Conservation (phyloP, 2,329 filamentous ascomycete genomes). For the Colletotrichum endophyticum region DNA sequence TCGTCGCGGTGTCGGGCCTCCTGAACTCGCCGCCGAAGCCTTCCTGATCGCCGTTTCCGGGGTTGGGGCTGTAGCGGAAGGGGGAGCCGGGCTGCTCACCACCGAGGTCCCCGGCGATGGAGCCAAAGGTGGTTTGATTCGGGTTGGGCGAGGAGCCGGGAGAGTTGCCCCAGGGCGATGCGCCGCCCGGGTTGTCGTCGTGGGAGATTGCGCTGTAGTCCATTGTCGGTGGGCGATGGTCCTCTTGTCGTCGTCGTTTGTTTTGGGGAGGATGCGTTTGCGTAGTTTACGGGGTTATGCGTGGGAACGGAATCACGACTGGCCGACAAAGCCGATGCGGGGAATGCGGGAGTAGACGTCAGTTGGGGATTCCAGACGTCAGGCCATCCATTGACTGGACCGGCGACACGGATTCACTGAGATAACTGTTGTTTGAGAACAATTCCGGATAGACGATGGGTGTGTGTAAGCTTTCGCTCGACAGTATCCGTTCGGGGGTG, state of each 20-base stretch:
- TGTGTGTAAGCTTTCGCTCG: background rate
- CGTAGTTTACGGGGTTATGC: background rate
- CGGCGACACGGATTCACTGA: background rate
- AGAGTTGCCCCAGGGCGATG: conserved; percentile 62
- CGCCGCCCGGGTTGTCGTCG: conserved; percentile 58
- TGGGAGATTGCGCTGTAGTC: conserved; percentile 63
- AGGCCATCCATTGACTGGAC: conserved; percentile 16
- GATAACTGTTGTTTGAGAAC: background rate
- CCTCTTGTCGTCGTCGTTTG: background rate
- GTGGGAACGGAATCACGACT: conserved; percentile 11
- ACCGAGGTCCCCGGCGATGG: conserved; percentile 30
- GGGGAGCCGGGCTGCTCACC: conserved; percentile 45
- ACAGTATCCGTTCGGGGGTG: background rate
- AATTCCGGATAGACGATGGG: background rate
- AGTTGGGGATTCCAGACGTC: conserved; percentile 1
- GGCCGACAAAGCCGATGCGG: conserved; percentile 21
- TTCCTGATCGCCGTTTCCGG: conserved; percentile 47
- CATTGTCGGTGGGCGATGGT: conserved; percentile 39
- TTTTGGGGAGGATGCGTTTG: background rate
- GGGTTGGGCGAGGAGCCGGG: conserved; percentile 56
- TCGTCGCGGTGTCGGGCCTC: conserved; percentile 52
- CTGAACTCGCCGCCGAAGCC: conserved; percentile 39
- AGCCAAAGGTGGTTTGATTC: conserved; percentile 47
- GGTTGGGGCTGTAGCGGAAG: conserved; percentile 48
- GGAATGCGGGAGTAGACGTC: conserved; percentile 4